Evolutionary conservation across 257 asterid genomes (phyloP).

Genomic region (Apocynum venetum): DNA sequence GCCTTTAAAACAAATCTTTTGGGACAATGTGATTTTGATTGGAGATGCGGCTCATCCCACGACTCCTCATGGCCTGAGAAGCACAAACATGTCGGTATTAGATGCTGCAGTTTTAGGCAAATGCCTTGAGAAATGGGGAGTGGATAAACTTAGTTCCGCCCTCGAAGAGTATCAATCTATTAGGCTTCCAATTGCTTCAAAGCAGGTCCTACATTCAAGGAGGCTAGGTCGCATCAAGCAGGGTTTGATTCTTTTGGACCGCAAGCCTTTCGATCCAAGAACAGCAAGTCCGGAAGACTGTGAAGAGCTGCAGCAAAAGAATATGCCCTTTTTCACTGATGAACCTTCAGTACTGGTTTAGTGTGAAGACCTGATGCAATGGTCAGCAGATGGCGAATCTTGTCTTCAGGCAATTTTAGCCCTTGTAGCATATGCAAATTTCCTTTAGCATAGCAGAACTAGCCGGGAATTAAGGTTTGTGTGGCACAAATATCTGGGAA

Average conservation of each 20-base stretch:
- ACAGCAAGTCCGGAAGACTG: constrained; percentile 42
- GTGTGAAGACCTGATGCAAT: neutral
- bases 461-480: neutral
- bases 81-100: constrained; percentile 90
- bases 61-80: constrained; percentile 84
- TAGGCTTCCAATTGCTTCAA: constrained; percentile 47
- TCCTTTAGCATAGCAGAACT: neutral
- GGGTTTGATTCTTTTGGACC: constrained; percentile 39
- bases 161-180: constrained; percentile 58
- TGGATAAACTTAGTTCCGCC: constrained; percentile 42
- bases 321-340: constrained; percentile 53
- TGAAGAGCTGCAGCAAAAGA: constrained; percentile 50
- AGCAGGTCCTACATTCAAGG: constrained; percentile 66
- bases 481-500: neutral
- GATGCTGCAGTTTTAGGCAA: constrained; percentile 80
- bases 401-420: neutral
- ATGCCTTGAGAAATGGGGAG: constrained; percentile 65
- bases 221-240: constrained; percentile 67
- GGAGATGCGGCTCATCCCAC: constrained; percentile 98
- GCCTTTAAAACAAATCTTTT: constrained; percentile 50
- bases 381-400: neutral
- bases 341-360: constrained; percentile 41
- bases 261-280: constrained; percentile 42
- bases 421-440: neutral
- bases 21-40: constrained; percentile 65